Percentiles rank a stretch among this genome's conserved stretches.
These are phyloP conservation scores for Russula ochroleuca DNA, from an alignment of 768 basidiomycete genomes.

Conservation along the genomic window DNA sequence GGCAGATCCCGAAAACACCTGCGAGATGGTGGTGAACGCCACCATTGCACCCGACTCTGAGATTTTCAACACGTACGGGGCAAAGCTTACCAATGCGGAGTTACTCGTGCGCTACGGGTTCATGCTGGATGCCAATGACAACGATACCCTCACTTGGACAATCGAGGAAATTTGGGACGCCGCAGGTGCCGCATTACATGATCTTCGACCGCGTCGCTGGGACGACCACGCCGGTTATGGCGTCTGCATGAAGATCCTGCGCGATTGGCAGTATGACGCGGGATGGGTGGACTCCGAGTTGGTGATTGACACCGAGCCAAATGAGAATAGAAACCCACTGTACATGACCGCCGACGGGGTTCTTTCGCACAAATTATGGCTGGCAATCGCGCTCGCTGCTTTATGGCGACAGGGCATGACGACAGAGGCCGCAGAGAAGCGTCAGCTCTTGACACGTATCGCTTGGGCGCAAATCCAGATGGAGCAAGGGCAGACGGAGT, in stretches of 20 bases:
- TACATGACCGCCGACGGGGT: conserved; percentile 26
- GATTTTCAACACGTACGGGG: conserved; percentile 78
- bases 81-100: conserved; percentile 57
- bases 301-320: conserved; percentile 18
- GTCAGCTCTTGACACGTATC: conserved; percentile 3
- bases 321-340: conserved; percentile 11
- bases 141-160: conserved; percentile 46
- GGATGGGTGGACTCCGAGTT: conserved; percentile 24
- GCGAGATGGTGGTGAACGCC: conserved; percentile 63
- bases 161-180: conserved; percentile 28
- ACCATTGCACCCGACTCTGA: conserved; percentile 49
- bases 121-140: conserved; percentile 64
- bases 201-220: conserved; percentile 10
- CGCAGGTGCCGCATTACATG: conserved; percentile 22
- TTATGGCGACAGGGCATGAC: conserved; percentile 5
- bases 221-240: conserved; percentile 8
- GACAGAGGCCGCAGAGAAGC: conserved; percentile 1
- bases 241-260: conserved; percentile 23
- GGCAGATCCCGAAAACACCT: conserved; percentile 30
- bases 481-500: conserved; percentile 16
- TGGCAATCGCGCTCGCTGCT: conserved; percentile 18
- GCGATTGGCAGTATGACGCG: conserved; percentile 21
- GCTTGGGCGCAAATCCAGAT: conserved; percentile 14
- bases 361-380: conserved; percentile 25
- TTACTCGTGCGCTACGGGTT: conserved; percentile 72